These are phyloP conservation scores for Ensete glaucum DNA, from an alignment of 176 grass and related monocot genomes.

Conservation along the genomic window DNA sequence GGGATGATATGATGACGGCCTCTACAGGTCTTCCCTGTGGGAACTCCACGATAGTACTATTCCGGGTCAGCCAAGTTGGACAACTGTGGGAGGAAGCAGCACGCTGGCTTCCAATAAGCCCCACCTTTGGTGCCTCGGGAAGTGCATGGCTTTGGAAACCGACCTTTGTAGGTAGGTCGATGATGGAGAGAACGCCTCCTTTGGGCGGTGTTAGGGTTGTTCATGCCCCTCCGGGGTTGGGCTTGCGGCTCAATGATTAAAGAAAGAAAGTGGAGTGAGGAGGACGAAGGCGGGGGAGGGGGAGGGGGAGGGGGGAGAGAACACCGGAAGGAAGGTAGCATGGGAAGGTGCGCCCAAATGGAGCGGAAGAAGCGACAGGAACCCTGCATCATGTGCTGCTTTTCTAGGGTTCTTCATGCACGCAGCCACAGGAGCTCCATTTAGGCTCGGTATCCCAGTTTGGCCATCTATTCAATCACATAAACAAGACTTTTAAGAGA, in stretches of 20 bases:
- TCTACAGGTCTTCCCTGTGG: no score
- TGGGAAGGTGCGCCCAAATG: neutral
- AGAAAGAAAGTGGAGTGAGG: neutral
- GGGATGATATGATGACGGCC: neutral
- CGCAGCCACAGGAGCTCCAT: no score
- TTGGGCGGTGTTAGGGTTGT: conserved; percentile 1
- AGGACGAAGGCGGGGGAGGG: neutral
- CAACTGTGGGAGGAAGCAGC: neutral
- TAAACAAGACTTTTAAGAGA: no score
- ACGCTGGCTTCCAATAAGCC: neutral
- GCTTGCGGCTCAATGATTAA: conserved; percentile 25
- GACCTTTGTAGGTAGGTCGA: no score
- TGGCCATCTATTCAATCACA: neutral
- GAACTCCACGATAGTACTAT: no score
- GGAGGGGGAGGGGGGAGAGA: no score
- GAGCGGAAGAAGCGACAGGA: neutral
- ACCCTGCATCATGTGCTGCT: neutral
- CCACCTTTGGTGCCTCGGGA: neutral
- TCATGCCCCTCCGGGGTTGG: neutral
- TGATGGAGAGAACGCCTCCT: neutral
- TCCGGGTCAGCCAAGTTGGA: no score
- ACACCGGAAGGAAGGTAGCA: neutral
- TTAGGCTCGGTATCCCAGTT: neutral
- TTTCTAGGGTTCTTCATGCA: neutral
- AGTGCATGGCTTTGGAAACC: neutral